phyloP scores from a whole-genome alignment of 2,329 filamentous ascomycete species.

The Rhinocladiella mackenziei region DNA sequence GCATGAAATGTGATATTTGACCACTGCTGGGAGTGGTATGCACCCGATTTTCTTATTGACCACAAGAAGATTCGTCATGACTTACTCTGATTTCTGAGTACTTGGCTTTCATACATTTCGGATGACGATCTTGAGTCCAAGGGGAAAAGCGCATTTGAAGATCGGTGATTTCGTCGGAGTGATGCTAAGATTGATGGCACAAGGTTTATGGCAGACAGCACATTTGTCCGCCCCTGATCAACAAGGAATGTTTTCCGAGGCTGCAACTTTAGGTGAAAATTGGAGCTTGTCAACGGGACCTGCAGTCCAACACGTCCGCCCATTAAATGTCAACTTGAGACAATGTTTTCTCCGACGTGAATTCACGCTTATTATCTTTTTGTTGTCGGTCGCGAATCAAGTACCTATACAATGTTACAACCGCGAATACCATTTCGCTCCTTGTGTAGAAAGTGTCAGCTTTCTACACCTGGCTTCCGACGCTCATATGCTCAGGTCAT shows the following conservation, averaged over 20 bases:
- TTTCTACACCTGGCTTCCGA: conserved; percentile 11
- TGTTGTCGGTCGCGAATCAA: neutral
- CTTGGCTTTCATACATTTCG: no score
- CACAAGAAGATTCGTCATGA: no score
- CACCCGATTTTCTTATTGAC: no score
- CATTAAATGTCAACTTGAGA: neutral
- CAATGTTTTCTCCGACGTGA: no score
- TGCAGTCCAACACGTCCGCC: neutral
- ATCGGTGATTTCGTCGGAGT: no score
- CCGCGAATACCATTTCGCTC: conserved; percentile 54
- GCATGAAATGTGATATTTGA: neutral
- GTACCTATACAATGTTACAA: conserved; percentile 58
- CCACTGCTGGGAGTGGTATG: no score
- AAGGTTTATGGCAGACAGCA: no score
- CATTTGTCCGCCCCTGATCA: neutral
- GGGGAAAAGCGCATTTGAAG: no score
- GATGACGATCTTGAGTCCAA: no score
- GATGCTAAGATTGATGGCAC: no score
- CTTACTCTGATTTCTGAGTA: no score
- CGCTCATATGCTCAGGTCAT: conserved; percentile 28
- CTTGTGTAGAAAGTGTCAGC: conserved; percentile 21
- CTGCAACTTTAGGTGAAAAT: neutral
- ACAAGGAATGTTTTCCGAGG: neutral
- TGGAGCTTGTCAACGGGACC: neutral
- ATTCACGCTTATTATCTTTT: no score